A percentile compares a stretch with the other conserved stretches of the same genome.
phyloP scores from a whole-genome alignment of 148 eudicot genomes.

The Cornus florida region DNA sequence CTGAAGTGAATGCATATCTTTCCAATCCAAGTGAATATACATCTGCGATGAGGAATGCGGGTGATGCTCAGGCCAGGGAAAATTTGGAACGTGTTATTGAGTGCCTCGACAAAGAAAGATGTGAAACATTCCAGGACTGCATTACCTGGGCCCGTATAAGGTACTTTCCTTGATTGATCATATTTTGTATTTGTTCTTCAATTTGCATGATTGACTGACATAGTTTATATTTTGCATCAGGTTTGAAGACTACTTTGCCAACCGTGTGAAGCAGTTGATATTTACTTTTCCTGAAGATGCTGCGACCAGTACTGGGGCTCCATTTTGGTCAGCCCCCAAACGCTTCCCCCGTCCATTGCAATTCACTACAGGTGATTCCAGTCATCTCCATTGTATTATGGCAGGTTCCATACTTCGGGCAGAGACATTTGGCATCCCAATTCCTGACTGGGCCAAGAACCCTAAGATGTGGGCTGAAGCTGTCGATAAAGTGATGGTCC shows the following conservation, averaged over 20 bases:
- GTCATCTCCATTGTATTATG: slow-evolving; percentile 71
- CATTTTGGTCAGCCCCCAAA: slow-evolving; percentile 98
- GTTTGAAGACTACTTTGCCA: slow-evolving; percentile 86
- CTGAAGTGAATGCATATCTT: slow-evolving; percentile 87
- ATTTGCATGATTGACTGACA: neutral
- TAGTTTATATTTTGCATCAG: slow-evolving; percentile 29
- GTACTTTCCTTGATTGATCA: slow-evolving; percentile 35
- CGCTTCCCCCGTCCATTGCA: slow-evolving; percentile 78
- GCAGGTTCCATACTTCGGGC: slow-evolving; percentile 77
- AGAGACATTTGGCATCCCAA: slow-evolving; percentile 79
- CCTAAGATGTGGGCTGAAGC: slow-evolving; percentile 73
- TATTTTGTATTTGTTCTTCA: slow-evolving; percentile 1
- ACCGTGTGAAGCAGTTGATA: slow-evolving; percentile 82
- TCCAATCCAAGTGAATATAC: slow-evolving; percentile 68
- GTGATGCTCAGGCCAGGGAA: slow-evolving; percentile 90
- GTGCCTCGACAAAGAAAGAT: slow-evolving; percentile 76
- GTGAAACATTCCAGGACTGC: slow-evolving; percentile 83
- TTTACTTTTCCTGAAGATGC: slow-evolving; percentile 94
- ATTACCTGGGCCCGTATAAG: slow-evolving; percentile 79
- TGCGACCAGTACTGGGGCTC: slow-evolving; percentile 81
- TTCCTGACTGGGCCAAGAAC: slow-evolving; percentile 75
- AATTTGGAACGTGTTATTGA: slow-evolving; percentile 76
- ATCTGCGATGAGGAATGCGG: slow-evolving; percentile 73
- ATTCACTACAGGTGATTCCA: slow-evolving; percentile 63
- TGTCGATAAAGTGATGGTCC: slow-evolving; percentile 63